Conservation (phyloP, 768 basidiomycete genomes). For the Psilocybe sp. region DNA sequence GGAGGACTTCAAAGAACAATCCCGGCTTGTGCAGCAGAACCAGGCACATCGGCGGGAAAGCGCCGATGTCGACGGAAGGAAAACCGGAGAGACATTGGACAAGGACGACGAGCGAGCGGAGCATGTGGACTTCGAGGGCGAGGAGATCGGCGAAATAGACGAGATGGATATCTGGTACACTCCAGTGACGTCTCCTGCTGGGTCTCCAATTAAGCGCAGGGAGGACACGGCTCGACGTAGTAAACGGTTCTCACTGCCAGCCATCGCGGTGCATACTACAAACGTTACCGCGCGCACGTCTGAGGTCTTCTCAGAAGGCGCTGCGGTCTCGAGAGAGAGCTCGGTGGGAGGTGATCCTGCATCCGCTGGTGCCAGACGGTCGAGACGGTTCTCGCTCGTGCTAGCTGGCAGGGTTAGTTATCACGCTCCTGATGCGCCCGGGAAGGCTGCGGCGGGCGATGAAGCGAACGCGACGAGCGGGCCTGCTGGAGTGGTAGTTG, state of each 20-base stretch:
- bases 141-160: constrained; percentile 15
- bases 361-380: constrained; percentile 13
- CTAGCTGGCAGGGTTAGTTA: constrained; percentile 34
- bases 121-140: constrained; percentile 5
- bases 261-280: constrained; percentile 72
- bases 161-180: constrained; percentile 12
- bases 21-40: constrained; percentile 12
- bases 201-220: constrained; percentile 28
- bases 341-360: constrained; percentile 7
- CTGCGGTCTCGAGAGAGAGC: constrained; percentile 11
- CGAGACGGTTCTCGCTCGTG: constrained; percentile 60
- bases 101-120: not conserved
- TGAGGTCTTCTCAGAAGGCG: constrained; percentile 20
- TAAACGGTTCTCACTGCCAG: constrained; percentile 75
- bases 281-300: constrained; percentile 62
- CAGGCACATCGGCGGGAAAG: not conserved
- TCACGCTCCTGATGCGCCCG: constrained; percentile 14
- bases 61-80: not conserved
- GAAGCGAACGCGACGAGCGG: constrained; percentile 12
- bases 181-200: constrained; percentile 18
- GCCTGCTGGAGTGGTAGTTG: constrained; percentile 47
- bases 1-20: constrained; percentile 54
- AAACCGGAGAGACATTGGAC: not conserved
- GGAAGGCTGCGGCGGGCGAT: constrained; percentile 1
- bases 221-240: constrained; percentile 62